Base-by-base conservation (phyloP, 1,284 basidiomycete genomes). In the Pseudozyma thailandica region DNA sequence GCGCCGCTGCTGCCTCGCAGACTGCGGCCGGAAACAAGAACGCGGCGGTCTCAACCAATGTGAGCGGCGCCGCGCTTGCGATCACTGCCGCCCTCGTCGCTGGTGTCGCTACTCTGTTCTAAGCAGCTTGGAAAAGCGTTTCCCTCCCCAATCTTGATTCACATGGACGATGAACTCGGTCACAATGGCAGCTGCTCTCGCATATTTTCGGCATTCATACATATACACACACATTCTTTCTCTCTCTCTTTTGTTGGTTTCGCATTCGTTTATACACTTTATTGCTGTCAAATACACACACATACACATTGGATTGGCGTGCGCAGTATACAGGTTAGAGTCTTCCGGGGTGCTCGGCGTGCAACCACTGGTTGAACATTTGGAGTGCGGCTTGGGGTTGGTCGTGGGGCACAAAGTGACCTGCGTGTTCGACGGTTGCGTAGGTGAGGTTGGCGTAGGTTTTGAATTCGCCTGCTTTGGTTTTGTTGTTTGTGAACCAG, bases 341-440 rank as follows among this genome's bases (percentile, higher is more conserved):
- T 9, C 52, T 49, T 9, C 69, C 69, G 0, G 62, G 62, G 16
- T 54, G 35, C 12, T 53, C 26, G 3, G 43, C 46, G 48, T 81
- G 77, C 21, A 80, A 26, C 81, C 81, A 82, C 18, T 57, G 41
- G 37, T 73, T 75, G 59, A 82, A 66, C 75, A 82, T 78, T 25
- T 51, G 43, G 12, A 77, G 56, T 1, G 78, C 77, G 13, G 65
- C 59, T 25, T 49, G 37, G 0, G 78, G 80, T 50, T 81, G 74
- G 47, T 79, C 77, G 33, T 76, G 71, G 12, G 81, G 81, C 4
- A 81, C 78, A 76, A 82, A 82, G 59, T 82, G 81, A 25, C 81
- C 78, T 3, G 75, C 72, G 4, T 68, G 55, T 18, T 78, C 74
- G 1, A 80, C 74, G 31, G 71, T 77, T 7, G 62, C 71, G 28